Conservation (phyloP, 768 basidiomycete species). For the Sporobolomyces roseus region DNA sequence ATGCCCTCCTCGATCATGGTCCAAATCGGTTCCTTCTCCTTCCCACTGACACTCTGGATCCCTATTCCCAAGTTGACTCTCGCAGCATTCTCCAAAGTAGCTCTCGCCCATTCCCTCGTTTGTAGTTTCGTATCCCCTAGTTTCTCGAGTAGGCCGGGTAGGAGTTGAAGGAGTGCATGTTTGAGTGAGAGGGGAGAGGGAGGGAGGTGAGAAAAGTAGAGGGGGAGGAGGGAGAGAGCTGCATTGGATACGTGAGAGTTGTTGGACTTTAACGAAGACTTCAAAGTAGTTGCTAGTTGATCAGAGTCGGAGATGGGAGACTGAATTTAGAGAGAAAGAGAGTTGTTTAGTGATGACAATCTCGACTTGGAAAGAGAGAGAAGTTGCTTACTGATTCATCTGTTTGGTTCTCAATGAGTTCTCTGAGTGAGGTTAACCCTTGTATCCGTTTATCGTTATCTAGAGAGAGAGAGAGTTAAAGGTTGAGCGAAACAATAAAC, state of each 20-base stretch:
- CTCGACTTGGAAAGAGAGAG: neutral
- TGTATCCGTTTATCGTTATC: conserved; percentile 35
- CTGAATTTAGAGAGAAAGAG: conserved; percentile 2
- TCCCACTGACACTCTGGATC: neutral
- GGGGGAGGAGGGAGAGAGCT: conserved; percentile 61
- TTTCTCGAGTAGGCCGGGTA: conserved; percentile 64
- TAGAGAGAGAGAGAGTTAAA: neutral
- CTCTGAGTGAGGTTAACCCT: neutral
- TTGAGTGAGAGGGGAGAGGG: conserved; percentile 58
- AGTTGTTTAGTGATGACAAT: neutral
- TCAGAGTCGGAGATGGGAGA: conserved; percentile 71
- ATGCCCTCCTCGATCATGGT: conserved; percentile 67
- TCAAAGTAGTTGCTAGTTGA: conserved; percentile 64
- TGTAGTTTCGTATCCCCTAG: conserved; percentile 72
- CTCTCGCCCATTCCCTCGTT: conserved; percentile 68
- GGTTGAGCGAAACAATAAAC: conserved; percentile 9
- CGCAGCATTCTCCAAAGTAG: conserved; percentile 69
- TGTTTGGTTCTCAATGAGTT: neutral
- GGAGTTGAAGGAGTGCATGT: conserved; percentile 63
- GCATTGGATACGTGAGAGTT: conserved; percentile 79
- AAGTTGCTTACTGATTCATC: neutral
- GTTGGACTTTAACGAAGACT: conserved; percentile 68
- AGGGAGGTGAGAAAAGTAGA: conserved; percentile 53
- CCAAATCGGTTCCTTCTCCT: conserved; percentile 15
- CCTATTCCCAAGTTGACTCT: conserved; percentile 65